Conservation (phyloP, 2,329 filamentous ascomycete species). For the Aspergillus nomiae region DNA sequence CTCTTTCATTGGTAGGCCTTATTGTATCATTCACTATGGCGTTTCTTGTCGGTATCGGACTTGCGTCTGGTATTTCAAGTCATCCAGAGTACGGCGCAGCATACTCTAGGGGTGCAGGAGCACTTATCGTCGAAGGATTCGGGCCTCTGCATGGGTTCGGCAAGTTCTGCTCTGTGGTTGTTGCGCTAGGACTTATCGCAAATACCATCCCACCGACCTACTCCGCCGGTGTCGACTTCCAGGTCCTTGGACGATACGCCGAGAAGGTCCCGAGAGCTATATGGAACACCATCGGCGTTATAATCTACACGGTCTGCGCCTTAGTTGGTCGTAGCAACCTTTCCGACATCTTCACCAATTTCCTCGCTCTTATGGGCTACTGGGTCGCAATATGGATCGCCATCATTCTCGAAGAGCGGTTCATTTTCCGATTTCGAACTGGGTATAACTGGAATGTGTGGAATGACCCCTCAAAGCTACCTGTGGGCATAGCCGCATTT, state of each 20-base stretch:
- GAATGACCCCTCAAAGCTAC: constrained; percentile 61
- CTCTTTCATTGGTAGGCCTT: constrained; percentile 60
- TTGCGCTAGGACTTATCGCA: constrained; percentile 65
- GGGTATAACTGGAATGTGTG: constrained; percentile 64
- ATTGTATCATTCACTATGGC: constrained; percentile 62
- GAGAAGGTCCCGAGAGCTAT: constrained; percentile 62
- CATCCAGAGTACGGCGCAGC: constrained; percentile 59
- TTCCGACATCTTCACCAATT: constrained; percentile 68
- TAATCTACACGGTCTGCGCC: constrained; percentile 67
- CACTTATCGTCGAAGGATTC: constrained; percentile 65
- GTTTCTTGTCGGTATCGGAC: constrained; percentile 63
- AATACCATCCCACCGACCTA: constrained; percentile 69
- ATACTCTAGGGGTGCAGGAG: constrained; percentile 62
- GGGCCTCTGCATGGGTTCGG: constrained; percentile 63
- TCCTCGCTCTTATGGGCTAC: constrained; percentile 71
- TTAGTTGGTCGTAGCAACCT: constrained; percentile 63
- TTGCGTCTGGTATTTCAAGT: constrained; percentile 59
- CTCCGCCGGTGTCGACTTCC: constrained; percentile 67
- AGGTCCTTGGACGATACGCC: constrained; percentile 63
- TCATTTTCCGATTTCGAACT: constrained; percentile 58
- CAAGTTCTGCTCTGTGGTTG: constrained; percentile 66
- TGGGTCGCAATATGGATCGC: constrained; percentile 68
- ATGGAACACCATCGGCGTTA: constrained; percentile 64
- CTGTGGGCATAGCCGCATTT: constrained; percentile 63
- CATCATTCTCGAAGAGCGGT: constrained; percentile 60